Evolutionary conservation across 2,329 filamentous ascomycete species (phyloP).

Genomic region (Colletotrichum sp.): DNA sequence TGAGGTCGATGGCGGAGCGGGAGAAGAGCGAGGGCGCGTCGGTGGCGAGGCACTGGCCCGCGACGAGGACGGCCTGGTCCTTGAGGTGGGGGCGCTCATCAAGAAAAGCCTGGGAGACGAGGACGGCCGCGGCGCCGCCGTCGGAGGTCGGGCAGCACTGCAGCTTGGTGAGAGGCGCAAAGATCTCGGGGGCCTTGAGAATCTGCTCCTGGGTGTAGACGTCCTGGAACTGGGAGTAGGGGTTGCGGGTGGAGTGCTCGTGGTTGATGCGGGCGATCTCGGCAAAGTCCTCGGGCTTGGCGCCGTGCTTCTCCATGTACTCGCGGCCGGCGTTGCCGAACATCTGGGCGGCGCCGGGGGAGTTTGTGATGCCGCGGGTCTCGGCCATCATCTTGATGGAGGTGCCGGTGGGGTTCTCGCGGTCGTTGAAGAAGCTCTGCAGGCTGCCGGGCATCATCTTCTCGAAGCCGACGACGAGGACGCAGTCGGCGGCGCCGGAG

Average conservation of each 20-base stretch:
- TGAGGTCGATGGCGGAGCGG: slow-evolving; percentile 80
- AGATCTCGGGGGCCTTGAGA: slow-evolving; percentile 76
- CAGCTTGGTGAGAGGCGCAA: slow-evolving; percentile 91
- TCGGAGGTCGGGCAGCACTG: slow-evolving; percentile 98
- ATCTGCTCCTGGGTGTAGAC: slow-evolving; percentile 90
- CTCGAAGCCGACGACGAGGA: slow-evolving; percentile 93
- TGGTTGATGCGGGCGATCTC: slow-evolving; percentile 96
- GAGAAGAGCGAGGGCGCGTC: slow-evolving; percentile 83
- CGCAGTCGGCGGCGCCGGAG: slow-evolving; percentile 82
- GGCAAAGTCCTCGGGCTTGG: slow-evolving; percentile 84
- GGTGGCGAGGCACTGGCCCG: slow-evolving; percentile 86
- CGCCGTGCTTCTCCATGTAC: slow-evolving; percentile 96
- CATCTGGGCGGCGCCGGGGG: slow-evolving; percentile 87
- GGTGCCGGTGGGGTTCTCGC: slow-evolving; percentile 78
- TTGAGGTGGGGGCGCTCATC: slow-evolving; percentile 83
- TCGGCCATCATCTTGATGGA: slow-evolving; percentile 79
- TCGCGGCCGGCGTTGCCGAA: slow-evolving; percentile 94
- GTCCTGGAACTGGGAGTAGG: slow-evolving; percentile 96
- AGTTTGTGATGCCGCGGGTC: slow-evolving; percentile 81
- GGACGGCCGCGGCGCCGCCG: slow-evolving; percentile 84
- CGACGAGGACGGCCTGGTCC: slow-evolving; percentile 84
- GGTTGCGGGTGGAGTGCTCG: slow-evolving; percentile 87
- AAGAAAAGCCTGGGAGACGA: slow-evolving; percentile 89
- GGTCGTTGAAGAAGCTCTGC: slow-evolving; percentile 83
- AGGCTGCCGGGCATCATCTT: slow-evolving; percentile 97